Evolutionary conservation across 2,329 filamentous ascomycete species (phyloP).

Genomic region (Thermomyces lanuginosus): DNA sequence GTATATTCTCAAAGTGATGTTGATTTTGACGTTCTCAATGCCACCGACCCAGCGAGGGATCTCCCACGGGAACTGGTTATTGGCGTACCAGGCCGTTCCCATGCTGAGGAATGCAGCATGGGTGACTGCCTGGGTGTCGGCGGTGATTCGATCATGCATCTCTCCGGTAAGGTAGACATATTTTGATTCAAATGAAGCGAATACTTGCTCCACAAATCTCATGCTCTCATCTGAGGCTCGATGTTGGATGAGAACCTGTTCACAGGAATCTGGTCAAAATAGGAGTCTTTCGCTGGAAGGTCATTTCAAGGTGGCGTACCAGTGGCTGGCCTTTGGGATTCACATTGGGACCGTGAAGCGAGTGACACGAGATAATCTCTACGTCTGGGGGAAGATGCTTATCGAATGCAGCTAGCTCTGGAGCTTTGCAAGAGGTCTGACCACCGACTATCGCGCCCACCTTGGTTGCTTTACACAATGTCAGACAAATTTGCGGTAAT

Average conservation of each 20-base stretch:
- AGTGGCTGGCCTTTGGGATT: constrained; percentile 79
- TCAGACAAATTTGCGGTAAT: constrained; percentile 11
- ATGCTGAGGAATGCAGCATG: constrained; percentile 94
- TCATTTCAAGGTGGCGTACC: constrained; percentile 34
- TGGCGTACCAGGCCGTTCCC: constrained; percentile 95
- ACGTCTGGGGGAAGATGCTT: constrained; percentile 73
- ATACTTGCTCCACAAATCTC: constrained; percentile 59
- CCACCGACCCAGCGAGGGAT: constrained; percentile 88
- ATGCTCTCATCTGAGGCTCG: constrained; percentile 65
- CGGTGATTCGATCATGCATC: constrained; percentile 91
- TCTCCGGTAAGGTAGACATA: constrained; percentile 73
- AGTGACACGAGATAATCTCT: constrained; percentile 90
- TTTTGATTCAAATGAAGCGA: constrained; percentile 70
- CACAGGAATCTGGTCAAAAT: constrained; percentile 3
- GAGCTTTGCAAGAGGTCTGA: constrained; percentile 95
- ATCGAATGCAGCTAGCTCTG: constrained; percentile 88
- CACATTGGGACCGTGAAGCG: constrained; percentile 81
- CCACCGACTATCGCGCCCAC: constrained; percentile 89
- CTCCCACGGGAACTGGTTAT: constrained; percentile 93
- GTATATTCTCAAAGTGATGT: constrained; percentile 93
- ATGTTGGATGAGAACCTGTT: constrained; percentile 69
- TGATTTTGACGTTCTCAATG: constrained; percentile 98
- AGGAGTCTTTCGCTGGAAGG: constrained; percentile 3
- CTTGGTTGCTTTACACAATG: constrained; percentile 57
- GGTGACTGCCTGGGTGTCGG: constrained; percentile 94